These are phyloP conservation scores for Madurella mycetomatis DNA, from an alignment of 2,329 filamentous ascomycete species.

Conservation along the genomic window DNA sequence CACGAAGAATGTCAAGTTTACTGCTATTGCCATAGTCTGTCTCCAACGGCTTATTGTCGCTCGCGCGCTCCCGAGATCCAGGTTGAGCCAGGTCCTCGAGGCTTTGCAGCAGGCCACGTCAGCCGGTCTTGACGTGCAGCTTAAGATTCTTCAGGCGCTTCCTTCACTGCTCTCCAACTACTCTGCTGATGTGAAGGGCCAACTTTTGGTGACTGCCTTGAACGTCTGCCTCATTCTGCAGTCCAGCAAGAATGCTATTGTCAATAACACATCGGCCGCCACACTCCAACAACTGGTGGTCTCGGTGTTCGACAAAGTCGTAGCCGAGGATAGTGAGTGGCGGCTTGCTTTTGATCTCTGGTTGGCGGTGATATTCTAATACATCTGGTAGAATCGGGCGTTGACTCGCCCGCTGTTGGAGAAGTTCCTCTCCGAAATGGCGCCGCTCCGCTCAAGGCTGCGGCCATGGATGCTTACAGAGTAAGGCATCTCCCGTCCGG, in stretches of 20 bases:
- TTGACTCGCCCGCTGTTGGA: slow-evolving; percentile 55
- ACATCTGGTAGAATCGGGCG: slow-evolving; percentile 33
- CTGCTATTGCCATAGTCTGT: slow-evolving; percentile 79
- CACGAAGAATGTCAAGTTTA: slow-evolving; percentile 87
- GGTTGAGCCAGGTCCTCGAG: slow-evolving; percentile 81
- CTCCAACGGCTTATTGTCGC: slow-evolving; percentile 84
- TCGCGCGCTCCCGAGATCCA: slow-evolving; percentile 70
- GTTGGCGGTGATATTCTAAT: slow-evolving; percentile 15
- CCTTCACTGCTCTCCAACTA: slow-evolving; percentile 91
- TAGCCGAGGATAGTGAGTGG: slow-evolving; percentile 68
- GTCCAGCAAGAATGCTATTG: slow-evolving; percentile 84
- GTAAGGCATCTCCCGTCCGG: slow-evolving; percentile 37
- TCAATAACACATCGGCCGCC: slow-evolving; percentile 94
- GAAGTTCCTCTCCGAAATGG: slow-evolving; percentile 65
- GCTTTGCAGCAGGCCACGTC: slow-evolving; percentile 81
- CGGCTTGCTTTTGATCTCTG: neutral
- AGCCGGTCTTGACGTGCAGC: slow-evolving; percentile 80
- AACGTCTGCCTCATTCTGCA: slow-evolving; percentile 92
- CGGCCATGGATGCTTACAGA: slow-evolving; percentile 80
- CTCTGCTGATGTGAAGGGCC: slow-evolving; percentile 71
- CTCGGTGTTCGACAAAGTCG: slow-evolving; percentile 88
- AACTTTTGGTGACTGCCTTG: slow-evolving; percentile 73
- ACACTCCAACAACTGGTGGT: slow-evolving; percentile 92
- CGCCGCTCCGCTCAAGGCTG: slow-evolving; percentile 62
- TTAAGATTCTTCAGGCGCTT: slow-evolving; percentile 90